phyloP scores from a whole-genome alignment of 2,329 filamentous ascomycete genomes.

The Aspergillus arachidicola region DNA sequence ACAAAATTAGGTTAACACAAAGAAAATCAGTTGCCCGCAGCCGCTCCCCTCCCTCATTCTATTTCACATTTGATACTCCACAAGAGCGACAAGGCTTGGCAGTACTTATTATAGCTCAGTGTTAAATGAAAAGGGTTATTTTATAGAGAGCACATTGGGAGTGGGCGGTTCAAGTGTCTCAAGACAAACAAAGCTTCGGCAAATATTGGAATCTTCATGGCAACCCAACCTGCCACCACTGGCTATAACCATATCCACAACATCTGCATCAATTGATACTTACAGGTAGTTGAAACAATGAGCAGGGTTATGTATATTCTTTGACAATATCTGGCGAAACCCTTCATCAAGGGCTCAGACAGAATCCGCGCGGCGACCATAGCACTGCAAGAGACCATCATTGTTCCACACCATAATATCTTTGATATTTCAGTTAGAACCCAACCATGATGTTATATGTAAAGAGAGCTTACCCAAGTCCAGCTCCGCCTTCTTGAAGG shows the following conservation, averaged over 20 bases:
- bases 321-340: not conserved
- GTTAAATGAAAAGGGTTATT: not conserved
- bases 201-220: no score
- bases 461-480: not conserved
- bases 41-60: not conserved
- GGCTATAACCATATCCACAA: not conserved
- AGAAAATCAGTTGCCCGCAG: not conserved
- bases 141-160: not conserved
- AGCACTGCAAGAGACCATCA: not conserved
- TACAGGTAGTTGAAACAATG: not conserved
- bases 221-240: no score
- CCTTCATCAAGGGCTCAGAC: not conserved
- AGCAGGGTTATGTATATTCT: not conserved
- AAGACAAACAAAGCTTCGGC: no score
- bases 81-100: no score
- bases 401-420: not conserved
- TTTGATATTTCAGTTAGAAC: not conserved
- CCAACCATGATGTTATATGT: not conserved
- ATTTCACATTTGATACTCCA: not conserved
- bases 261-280: not conserved
- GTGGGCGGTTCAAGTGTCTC: not conserved
- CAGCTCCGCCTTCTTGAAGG: not conserved
- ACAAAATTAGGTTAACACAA: not conserved
- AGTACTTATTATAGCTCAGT: not conserved
- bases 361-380: not conserved